These are phyloP conservation scores for Penicillium brasilianum DNA, from an alignment of 2,329 filamentous ascomycete genomes.

Conservation along the genomic window DNA sequence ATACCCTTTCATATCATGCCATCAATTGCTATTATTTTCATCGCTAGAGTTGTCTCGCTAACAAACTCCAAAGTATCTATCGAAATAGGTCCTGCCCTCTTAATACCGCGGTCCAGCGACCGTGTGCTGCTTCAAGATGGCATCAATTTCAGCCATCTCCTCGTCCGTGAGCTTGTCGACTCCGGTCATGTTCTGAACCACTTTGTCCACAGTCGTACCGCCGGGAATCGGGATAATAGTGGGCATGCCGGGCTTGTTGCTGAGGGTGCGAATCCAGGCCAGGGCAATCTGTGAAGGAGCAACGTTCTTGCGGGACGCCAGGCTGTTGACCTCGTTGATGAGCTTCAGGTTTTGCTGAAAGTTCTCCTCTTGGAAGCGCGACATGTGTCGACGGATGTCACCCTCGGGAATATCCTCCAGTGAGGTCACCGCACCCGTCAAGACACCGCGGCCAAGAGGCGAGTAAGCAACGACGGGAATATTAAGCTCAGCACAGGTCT, in stretches of 20 bases:
- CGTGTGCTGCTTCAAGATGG: constrained; percentile 55
- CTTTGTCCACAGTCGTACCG: constrained; percentile 43
- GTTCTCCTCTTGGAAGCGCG: constrained; percentile 58
- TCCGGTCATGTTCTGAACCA: constrained; percentile 41
- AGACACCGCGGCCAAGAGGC: constrained; percentile 63
- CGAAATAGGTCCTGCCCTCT: background rate
- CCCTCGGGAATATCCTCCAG: constrained; percentile 53
- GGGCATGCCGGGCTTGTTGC: constrained; percentile 50
- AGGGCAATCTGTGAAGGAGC: constrained; percentile 55
- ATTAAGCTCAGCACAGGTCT: constrained; percentile 59
- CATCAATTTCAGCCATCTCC: constrained; percentile 57
- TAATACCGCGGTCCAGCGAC: constrained; percentile 42
- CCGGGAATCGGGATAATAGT: constrained; percentile 47
- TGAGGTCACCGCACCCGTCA: constrained; percentile 56
- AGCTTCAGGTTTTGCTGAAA: constrained; percentile 58
- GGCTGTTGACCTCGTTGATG: constrained; percentile 50
- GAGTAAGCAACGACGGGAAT: constrained; percentile 66
- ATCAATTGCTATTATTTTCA: constrained; percentile 10
- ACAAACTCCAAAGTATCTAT: constrained; percentile 13
- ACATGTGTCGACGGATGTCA: constrained; percentile 51
- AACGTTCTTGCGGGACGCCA: constrained; percentile 53
- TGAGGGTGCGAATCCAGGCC: constrained; percentile 54
- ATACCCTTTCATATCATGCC: background rate
- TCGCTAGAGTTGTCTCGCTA: constrained; percentile 21
- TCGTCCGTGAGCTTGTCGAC: constrained; percentile 38